Percentiles rank a stretch among this genome's conserved stretches.
phyloP scores from a whole-genome alignment of 345 rosid species.

The Lumnitzera racemosa region DNA sequence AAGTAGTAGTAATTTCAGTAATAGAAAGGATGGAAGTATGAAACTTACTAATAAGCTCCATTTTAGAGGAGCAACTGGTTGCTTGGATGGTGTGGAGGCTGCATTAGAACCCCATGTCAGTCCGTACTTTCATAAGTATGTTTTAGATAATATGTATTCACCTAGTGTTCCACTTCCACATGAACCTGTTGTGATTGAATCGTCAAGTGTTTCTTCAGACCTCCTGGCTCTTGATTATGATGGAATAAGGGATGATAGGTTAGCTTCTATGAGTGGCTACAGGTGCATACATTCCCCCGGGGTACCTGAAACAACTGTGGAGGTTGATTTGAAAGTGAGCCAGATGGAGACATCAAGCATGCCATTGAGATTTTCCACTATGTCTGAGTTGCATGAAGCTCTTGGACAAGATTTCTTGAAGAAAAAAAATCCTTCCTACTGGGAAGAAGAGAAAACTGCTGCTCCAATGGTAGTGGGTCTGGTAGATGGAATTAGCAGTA shows the following conservation, averaged over 20 bases:
- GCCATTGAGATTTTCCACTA: constrained; percentile 52
- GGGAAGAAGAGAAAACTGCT: constrained; percentile 41
- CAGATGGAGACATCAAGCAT: constrained; percentile 21
- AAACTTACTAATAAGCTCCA: constrained; percentile 15
- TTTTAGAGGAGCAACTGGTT: constrained; percentile 32
- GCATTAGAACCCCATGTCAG: constrained; percentile 22
- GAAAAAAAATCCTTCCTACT: constrained; percentile 23
- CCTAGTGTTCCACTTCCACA: constrained; percentile 18
- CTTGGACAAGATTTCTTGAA: constrained; percentile 63
- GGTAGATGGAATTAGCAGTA: constrained; percentile 44
- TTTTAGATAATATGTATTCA: constrained; percentile 22
- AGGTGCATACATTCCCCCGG: background rate
- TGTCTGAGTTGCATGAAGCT: constrained; percentile 75
- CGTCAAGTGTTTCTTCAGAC: constrained; percentile 20
- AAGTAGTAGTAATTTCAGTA: constrained; percentile 21
- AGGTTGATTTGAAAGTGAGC: background rate
- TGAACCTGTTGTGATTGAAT: constrained; percentile 31
- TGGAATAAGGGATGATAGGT: constrained; percentile 20
- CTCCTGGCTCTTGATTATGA: constrained; percentile 22
- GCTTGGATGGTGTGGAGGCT: constrained; percentile 23
- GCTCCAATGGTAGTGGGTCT: constrained; percentile 29
- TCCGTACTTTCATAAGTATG: constrained; percentile 24
- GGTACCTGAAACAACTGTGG: too few species aligned
- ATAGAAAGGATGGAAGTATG: constrained; percentile 30
- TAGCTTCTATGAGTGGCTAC: constrained; percentile 7